Conservation (phyloP, 495 filamentous ascomycete genomes). For the Hypomontagnella submonticulosa region DNA sequence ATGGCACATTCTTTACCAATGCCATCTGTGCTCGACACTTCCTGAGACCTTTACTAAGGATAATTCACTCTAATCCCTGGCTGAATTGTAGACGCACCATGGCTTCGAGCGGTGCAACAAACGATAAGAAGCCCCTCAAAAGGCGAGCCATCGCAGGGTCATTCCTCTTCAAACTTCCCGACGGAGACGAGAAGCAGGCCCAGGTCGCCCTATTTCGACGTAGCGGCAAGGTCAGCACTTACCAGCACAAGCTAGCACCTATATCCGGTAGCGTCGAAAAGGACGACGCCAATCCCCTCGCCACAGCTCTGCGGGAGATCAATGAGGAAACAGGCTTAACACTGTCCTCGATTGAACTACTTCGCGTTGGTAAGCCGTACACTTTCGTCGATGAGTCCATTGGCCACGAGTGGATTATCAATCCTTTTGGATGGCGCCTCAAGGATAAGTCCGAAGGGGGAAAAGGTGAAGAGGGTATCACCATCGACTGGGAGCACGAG, state of each 20-base stretch:
- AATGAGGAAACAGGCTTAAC: slow-evolving; percentile 69
- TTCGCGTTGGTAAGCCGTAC: slow-evolving; percentile 69
- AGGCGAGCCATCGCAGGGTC: slow-evolving; percentile 64
- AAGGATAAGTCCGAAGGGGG: slow-evolving; percentile 51
- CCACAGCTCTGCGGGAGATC: slow-evolving; percentile 71
- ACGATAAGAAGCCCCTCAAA: slow-evolving; percentile 28
- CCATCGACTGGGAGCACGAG: slow-evolving; percentile 72
- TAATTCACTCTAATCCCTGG: background rate
- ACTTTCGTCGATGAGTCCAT: slow-evolving; percentile 64
- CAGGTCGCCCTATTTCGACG: slow-evolving; percentile 68
- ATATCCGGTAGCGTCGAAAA: slow-evolving; percentile 70
- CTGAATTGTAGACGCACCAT: slow-evolving; percentile 17
- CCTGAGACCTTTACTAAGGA: background rate
- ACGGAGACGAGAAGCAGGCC: slow-evolving; percentile 45
- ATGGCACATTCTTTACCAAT: slow-evolving; percentile 16
- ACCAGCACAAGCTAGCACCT: slow-evolving; percentile 65
- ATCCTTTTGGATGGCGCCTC: slow-evolving; percentile 70
- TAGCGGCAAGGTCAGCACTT: slow-evolving; percentile 67
- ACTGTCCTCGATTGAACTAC: slow-evolving; percentile 55
- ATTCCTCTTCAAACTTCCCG: slow-evolving; percentile 63
- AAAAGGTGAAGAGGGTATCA: slow-evolving; percentile 56
- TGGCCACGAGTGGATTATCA: slow-evolving; percentile 69
- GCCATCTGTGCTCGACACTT: slow-evolving; percentile 2
- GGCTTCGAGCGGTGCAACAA: slow-evolving; percentile 18
- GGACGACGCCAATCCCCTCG: slow-evolving; percentile 60